Conservation (phyloP, 495 filamentous ascomycete genomes). For the Tuber borchii region DNA sequence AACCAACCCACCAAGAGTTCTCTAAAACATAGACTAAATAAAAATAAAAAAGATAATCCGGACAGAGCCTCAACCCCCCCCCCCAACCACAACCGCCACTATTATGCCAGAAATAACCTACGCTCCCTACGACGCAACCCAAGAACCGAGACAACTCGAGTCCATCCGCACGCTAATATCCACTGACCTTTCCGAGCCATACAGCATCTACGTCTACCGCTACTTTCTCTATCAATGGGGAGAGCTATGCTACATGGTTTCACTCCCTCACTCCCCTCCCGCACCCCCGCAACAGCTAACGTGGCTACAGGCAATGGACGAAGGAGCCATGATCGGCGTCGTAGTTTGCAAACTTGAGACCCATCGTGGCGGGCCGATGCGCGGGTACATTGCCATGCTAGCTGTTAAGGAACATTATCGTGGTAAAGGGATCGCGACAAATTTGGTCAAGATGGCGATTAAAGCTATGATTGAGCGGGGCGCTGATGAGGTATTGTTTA, state of each 20-base stretch:
- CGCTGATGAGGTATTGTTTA: constrained; percentile 70
- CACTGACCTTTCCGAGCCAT: constrained; percentile 94
- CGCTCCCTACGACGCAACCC: constrained; percentile 69
- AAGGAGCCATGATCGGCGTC: constrained; percentile 64
- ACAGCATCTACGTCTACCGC: constrained; percentile 98
- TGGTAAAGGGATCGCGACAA: constrained; percentile 78
- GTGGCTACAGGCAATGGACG: constrained; percentile 34
- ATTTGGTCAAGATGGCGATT: constrained; percentile 80
- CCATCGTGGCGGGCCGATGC: constrained; percentile 65
- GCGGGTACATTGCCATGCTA: constrained; percentile 98
- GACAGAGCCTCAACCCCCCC: background rate
- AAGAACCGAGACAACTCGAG: constrained; percentile 75
- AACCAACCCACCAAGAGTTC: background rate
- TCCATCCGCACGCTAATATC: constrained; percentile 90
- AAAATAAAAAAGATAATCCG: background rate
- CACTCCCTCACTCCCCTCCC: background rate
- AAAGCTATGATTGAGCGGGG: constrained; percentile 77
- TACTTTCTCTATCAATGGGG: constrained; percentile 99
- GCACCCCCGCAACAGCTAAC: background rate
- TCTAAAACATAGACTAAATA: too few species aligned
- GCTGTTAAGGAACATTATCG: constrained; percentile 73
- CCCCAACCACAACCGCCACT: background rate
- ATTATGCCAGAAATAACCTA: constrained; percentile 59
- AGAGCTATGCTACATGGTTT: constrained; percentile 85
- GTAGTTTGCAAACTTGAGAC: constrained; percentile 94